Conservation (phyloP, 805 yeast genomes). For the Starmerella potacharoeniae region DNA sequence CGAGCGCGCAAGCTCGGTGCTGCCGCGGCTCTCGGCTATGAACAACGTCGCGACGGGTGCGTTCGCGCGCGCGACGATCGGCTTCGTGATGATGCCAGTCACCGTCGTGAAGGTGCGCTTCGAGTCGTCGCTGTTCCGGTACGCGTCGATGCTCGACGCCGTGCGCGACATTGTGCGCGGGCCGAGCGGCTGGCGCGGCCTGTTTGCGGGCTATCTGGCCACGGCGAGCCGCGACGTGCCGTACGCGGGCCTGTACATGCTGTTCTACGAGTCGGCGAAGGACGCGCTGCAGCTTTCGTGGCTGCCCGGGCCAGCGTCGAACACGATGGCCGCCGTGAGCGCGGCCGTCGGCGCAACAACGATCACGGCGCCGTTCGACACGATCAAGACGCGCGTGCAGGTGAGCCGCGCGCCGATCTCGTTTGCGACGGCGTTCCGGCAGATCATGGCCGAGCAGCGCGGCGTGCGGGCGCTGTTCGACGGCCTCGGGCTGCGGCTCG, state of each 20-base stretch:
- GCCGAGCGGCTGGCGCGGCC: constrained; percentile 48
- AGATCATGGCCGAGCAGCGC: neutral
- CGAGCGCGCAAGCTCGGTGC: constrained; percentile 19
- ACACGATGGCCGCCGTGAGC: constrained; percentile 60
- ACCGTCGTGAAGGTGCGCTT: constrained; percentile 81
- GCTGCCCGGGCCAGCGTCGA: constrained; percentile 35
- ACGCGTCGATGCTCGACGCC: constrained; percentile 54
- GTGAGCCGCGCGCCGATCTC: constrained; percentile 28
- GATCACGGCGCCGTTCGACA: constrained; percentile 88
- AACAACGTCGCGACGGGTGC: constrained; percentile 73
- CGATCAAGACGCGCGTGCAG: constrained; percentile 86
- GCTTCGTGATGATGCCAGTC: constrained; percentile 85
- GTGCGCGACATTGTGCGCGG: constrained; percentile 40
- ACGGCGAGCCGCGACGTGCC: constrained; percentile 90
- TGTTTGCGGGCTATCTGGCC: constrained; percentile 78
- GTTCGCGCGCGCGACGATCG: constrained; percentile 66
- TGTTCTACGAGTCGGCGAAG: constrained; percentile 71
- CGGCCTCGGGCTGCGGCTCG: constrained; percentile 70
- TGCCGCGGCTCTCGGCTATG: constrained; percentile 60
- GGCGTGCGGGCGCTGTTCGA: constrained; percentile 42
- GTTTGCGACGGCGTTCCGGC: neutral
- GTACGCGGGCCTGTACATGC: constrained; percentile 84
- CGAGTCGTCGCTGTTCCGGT: constrained; percentile 69
- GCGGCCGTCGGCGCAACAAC: constrained; percentile 77
- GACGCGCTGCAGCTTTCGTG: constrained; percentile 38